Conservation (phyloP, 768 basidiomycete genomes). For the Saitozyma podzolica region DNA sequence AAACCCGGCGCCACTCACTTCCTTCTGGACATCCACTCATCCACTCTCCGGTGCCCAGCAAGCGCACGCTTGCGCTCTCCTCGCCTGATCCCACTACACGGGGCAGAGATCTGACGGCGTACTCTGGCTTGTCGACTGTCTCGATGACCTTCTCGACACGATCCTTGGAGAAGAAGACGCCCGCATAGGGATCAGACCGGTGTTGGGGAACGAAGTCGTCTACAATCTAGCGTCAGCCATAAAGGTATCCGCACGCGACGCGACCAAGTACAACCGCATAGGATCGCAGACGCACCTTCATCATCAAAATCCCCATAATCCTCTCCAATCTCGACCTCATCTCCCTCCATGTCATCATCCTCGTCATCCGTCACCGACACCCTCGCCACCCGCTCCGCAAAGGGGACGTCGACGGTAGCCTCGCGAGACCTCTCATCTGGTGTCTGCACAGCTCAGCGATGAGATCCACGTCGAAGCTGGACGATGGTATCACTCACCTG, state of each 20-base stretch:
- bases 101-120: constrained; percentile 53
- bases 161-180: constrained; percentile 94
- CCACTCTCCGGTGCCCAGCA: constrained; percentile 89
- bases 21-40: constrained; percentile 97
- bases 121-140: constrained; percentile 75
- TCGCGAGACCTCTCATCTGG: background rate
- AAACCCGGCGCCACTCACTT: constrained; percentile 42
- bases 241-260: background rate
- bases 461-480: background rate
- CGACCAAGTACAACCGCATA: background rate
- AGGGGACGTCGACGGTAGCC: background rate
- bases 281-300: constrained; percentile 60
- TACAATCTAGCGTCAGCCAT: background rate
- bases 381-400: background rate
- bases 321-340: constrained; percentile 40
- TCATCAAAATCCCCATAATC: constrained; percentile 45
- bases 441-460: constrained; percentile 12
- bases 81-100: background rate
- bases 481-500: background rate
- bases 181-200: constrained; percentile 85
- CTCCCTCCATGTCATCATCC: constrained; percentile 16
- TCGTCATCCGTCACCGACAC: background rate
- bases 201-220: constrained; percentile 50
- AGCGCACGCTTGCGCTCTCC: constrained; percentile 19
- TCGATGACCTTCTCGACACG: constrained; percentile 88